Base-by-base conservation (phyloP, 495 filamentous ascomycete genomes). In the Aspergillus haitiensis region DNA sequence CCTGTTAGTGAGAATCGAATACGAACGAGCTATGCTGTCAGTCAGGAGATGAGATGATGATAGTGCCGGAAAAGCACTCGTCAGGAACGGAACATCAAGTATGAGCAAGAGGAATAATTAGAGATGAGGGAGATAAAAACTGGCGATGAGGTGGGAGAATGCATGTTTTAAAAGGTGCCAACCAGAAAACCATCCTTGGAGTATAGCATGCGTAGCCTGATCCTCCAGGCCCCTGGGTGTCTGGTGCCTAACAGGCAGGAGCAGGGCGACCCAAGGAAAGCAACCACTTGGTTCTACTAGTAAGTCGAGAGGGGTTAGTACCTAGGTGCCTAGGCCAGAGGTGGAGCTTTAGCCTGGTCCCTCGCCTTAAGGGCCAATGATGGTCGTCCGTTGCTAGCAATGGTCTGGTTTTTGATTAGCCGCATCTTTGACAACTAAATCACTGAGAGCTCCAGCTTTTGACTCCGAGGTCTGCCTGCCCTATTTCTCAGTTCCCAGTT, bases 141-240 rank as follows among this genome's bases (percentile, higher is more conserved):
- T 40, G 8, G 13, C 12, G 32, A 40, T 16, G 12, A 52, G 21
- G 8, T 52, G 37, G 37, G 31, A 42, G 48, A 47, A 2, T 31
- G 18, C 37, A 52, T 45, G 56, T 37, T 58, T 58, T 52, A 44
- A 58, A 49, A 52, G n/a, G 18, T n/a, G 12, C 15, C 12, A 44
- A 33, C 40, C 21, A 27, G 40, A 62, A 35, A 32, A 33, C 21
- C 16, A 13, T 39, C 40, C 9, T 21, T 46, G 27, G 16, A 21
- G 45, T 39, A 15, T 10, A 18, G 27, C 46, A 15, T 58, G 52
- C 60, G 39, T 49, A 45, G 55, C 60, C 55, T 58, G 50, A 59
- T 49, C 33, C 50, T 47, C 55, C 55, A 59, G 60, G 60, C 55
- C 45, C 50, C 55, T 50, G 37, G 40, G 27, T 34, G 13, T 46